Base-by-base conservation (phyloP, 768 basidiomycete genomes). In the Trametes villosa region DNA sequence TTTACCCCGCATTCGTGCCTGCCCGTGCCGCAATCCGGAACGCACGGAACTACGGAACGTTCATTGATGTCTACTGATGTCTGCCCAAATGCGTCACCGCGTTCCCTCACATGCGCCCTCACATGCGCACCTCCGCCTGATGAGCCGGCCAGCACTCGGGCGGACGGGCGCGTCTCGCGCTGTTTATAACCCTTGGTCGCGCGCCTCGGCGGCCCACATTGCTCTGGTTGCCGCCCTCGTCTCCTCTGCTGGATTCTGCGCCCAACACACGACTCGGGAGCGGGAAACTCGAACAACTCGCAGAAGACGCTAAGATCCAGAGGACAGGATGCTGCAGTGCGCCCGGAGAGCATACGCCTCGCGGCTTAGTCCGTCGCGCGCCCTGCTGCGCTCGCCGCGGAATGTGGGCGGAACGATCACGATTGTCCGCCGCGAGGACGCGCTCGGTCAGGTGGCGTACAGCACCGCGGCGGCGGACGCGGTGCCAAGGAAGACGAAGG, bases 401-500 rank as follows among this genome's bases (percentile, higher is more conserved):
- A 63, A 63, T 41, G 36, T n/a, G n/a, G 40, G 47, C 62, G 62
- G 62, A 63, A 63, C 57, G 30, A 33, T 54, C 18, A 8, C 46
- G 30, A 6, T 50, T 41, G 60, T 51, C 60, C 40, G 46, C 34
- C 52, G 26, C 18, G 36, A 30, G 7, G 50, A 47, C 52, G 38
- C 47, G 49, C 42, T 31, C 34, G 54, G 49, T 38, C 54, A 38
- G 29, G 57, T 48, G 38, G 41, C 55, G 47, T 69, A 69, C 59
- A 67, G 67, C 65, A 64, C 57, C 30, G 51, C 38, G n/a, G 65
- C 53, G 12, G 68, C 67, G 31, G 53, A 62, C 18, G 74, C 76
- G 6, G 68, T 72, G 17, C 76, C 76, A 4, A 69, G 67, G 30
- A 77, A 72, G 68, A 77, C 72, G 50, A 93, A 96, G 74, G 81